These are phyloP conservation scores for Elasticomyces elasticus DNA, from an alignment of 495 filamentous ascomycete genomes.

Conservation along the genomic window DNA sequence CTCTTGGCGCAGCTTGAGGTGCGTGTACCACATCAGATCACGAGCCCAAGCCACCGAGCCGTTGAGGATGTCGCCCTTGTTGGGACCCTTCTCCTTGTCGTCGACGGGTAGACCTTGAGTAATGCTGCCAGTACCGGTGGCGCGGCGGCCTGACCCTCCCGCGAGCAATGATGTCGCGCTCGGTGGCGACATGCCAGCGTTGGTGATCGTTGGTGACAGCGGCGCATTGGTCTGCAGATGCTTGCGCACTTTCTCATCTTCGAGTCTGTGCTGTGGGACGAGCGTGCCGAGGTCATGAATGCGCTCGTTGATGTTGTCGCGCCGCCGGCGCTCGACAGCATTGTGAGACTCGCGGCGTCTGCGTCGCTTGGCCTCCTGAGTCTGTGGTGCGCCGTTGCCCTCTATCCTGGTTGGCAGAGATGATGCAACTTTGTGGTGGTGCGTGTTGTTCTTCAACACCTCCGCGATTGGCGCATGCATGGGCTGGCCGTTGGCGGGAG, in stretches of 20 bases:
- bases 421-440: conserved; percentile 42
- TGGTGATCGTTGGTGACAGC: conserved; percentile 64
- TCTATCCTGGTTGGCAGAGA: conserved; percentile 63
- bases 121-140: conserved; percentile 62
- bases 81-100: conserved; percentile 96
- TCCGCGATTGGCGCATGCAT: conserved; percentile 57
- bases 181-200: conserved; percentile 49
- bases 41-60: conserved; percentile 94
- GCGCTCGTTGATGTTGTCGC: conserved; percentile 97
- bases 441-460: conserved; percentile 57
- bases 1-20: conserved; percentile 79
- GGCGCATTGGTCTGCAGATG: conserved; percentile 83
- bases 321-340: conserved; percentile 81
- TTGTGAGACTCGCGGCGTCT: conserved; percentile 91
- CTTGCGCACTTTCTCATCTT: conserved; percentile 95
- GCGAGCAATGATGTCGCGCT: conserved; percentile 86
- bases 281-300: conserved; percentile 93
- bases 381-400: conserved; percentile 45
- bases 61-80: conserved; percentile 97
- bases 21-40: conserved; percentile 92
- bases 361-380: conserved; percentile 87
- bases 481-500: conserved; percentile 34
- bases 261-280: conserved; percentile 82
- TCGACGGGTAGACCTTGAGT: conserved; percentile 84
- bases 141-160: conserved; percentile 71